phyloP scores from a whole-genome alignment of 2,329 filamentous ascomycete species.

The Hymenoscyphus repandus region DNA sequence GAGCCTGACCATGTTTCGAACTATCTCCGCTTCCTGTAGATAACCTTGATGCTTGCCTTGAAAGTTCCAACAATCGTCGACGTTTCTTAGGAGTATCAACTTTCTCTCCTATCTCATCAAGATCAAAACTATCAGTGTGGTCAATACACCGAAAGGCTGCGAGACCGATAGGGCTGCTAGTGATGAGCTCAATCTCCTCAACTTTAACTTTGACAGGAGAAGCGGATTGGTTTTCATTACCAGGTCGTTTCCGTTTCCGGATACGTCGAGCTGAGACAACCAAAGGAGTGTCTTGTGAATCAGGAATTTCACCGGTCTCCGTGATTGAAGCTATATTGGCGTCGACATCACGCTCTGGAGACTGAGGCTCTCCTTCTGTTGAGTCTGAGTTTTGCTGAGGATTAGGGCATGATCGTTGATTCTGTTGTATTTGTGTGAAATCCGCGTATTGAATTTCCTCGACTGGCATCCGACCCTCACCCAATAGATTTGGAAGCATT shows the following conservation, averaged over 20 bases:
- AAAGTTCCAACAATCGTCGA: slow-evolving; percentile 11
- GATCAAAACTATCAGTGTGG: slow-evolving; percentile 29
- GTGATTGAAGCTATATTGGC: neutral
- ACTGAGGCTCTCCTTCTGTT: slow-evolving; percentile 18
- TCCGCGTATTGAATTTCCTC: slow-evolving; percentile 14
- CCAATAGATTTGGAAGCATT: slow-evolving; percentile 10
- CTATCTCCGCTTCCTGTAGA: neutral
- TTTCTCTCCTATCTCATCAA: slow-evolving; percentile 33
- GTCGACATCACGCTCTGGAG: neutral
- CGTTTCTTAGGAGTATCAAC: slow-evolving; percentile 32
- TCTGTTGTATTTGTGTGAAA: slow-evolving; percentile 10
- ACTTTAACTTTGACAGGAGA: slow-evolving; percentile 22
- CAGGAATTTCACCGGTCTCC: neutral
- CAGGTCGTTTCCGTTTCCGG: slow-evolving; percentile 23
- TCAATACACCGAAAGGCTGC: slow-evolving; percentile 13
- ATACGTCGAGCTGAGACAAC: slow-evolving; percentile 23
- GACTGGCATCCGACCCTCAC: slow-evolving; percentile 2
- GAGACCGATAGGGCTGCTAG: slow-evolving; percentile 28
- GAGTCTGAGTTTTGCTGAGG: slow-evolving; percentile 22
- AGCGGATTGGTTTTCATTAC: slow-evolving; percentile 4
- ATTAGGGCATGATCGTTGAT: too few relatives aligned
- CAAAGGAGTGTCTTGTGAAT: slow-evolving; percentile 20
- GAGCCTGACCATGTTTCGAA: neutral
- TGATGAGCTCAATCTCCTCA: slow-evolving; percentile 23
- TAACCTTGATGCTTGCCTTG: slow-evolving; percentile 4